phyloP scores from a whole-genome alignment of 495 filamentous ascomycete species.

The Schizothecium vesticola region DNA sequence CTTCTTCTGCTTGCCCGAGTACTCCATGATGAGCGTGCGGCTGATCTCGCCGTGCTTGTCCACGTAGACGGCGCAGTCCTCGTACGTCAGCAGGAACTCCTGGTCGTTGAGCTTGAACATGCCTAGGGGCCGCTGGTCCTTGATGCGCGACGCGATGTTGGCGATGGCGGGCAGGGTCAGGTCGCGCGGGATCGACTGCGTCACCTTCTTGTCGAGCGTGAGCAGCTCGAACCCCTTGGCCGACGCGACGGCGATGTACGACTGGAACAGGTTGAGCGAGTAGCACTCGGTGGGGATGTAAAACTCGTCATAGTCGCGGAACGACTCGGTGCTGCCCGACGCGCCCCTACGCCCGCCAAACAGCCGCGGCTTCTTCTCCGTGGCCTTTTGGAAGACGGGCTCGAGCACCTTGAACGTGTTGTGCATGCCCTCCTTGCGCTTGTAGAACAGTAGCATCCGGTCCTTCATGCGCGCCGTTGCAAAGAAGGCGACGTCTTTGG shows the following conservation, averaged over 20 bases:
- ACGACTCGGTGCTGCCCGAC: constrained; percentile 81
- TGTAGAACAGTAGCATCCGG: constrained; percentile 88
- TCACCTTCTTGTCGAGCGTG: constrained; percentile 91
- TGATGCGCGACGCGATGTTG: constrained; percentile 75
- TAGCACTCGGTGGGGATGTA: constrained; percentile 97
- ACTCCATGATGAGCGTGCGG: constrained; percentile 91
- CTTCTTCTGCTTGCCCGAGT: constrained; percentile 81
- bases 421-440: constrained; percentile 84
- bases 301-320: constrained; percentile 97
- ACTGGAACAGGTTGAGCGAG: constrained; percentile 92
- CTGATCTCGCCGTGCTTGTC: constrained; percentile 96
- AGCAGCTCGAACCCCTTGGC: constrained; percentile 92
- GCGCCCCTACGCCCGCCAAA: constrained; percentile 48
- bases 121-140: constrained; percentile 75
- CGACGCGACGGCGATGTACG: constrained; percentile 83
- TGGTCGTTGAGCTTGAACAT: constrained; percentile 94
- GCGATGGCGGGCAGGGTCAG: constrained; percentile 67
- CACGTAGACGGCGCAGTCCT: constrained; percentile 93
- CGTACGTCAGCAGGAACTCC: constrained; percentile 91
- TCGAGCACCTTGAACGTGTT: constrained; percentile 96
- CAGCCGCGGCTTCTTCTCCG: constrained; percentile 67
- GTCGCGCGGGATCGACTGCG: constrained; percentile 78
- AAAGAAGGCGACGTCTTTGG: constrained; percentile 93
- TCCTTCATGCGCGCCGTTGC: constrained; percentile 96
- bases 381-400: constrained; percentile 83